Base-by-base conservation (phyloP, 129 eudicot species). In the Flaveria brownii region DNA sequence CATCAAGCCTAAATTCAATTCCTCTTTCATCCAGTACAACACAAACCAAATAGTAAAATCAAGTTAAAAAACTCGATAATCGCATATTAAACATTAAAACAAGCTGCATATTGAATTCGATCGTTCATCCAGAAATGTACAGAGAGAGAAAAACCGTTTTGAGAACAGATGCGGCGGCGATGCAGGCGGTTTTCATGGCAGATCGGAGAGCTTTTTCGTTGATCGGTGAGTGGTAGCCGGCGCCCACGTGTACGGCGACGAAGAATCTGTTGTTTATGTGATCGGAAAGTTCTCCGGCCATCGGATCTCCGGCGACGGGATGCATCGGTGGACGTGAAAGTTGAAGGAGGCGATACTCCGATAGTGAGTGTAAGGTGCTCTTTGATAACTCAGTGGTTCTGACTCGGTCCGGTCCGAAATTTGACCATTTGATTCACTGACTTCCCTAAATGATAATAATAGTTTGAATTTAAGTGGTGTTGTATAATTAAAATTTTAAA, bases 181-280 rank as follows among this genome's bases (percentile, higher is more conserved):
- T 89, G 72, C 94, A 91, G 85, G 97, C 97, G 2, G 97, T 90
- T 77, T 86, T 91, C 89, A 94, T 89, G 71, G 90, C 97, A n/a
- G 91, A 86, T 68, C 99, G 87, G 77, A 95, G 94, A 70, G 91
- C 77, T 76, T 87, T 91, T 88, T 95, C 99, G 79, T 88, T 89
- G 65, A 83, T 71, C 78, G 99, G 96, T 68, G 99, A 74, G 85
- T 95, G 99, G 60, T 75, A 95, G 54, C 99, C 97, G 33, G 99
- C 99, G 70, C 99, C 97, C 45, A 95, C 99, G 80, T 95, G 97
- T 0, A 95, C 96, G 39, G 97, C 99, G 12, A 91, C 92, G 87
- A 95, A 95, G 86, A 89, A 95, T 22, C 84, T 82, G 60, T 76
- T 50, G 61, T 41, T 65, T 45, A 9, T 26, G 16, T 43, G 71